Evolutionary conservation across 352 stramenopile species (phyloP), one percentile per base, ranked within the genome.

Genomic region (Pythium chondricola): DNA sequence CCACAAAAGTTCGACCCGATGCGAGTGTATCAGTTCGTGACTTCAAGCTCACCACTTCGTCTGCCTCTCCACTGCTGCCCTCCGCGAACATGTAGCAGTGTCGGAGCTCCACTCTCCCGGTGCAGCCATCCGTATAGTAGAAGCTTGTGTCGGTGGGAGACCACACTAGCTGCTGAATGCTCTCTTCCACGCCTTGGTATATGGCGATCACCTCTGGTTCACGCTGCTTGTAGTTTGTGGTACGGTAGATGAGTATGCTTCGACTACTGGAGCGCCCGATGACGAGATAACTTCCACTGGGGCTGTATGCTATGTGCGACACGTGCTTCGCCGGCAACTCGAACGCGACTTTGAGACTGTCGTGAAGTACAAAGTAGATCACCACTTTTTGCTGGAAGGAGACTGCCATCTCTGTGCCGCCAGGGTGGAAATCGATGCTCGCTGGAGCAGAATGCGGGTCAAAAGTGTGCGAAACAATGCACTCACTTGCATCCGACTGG

Each of bases 291-390:
- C 58, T 74, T 1, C 79, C 79, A 14, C 61, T 87, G 11, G 65
- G 46, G 27, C 71, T 85, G 58, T 91, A 91, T 20, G 69, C 61
- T 6, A 83, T 66, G 4, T 81, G 64, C 2, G 68, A 71, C 14
- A 83, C 64, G 29, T 88, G 75, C 27, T 85, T 87, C 17, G 80
- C 57, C 1, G 62, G 56, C 7, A 85, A 51, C 43, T 91, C 80
- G 41, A 85, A 91, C 24, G 51, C 69, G 13, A 88, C 54, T 17
- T 69, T 66, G 3, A 91, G 39, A 0, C 68, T 63, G 43, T 91
- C 77, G 30, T 85, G 69, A 20, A 91, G 52, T 10, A 87, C 52
- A 13, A 73, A 68, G 49, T 67, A 88, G 5, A 89, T 62, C 36
- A 85, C 61, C 17, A 91, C 35, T 43, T 83, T 85, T 10, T 59